Base-by-base conservation (phyloP, 1,284 basidiomycete genomes). In the Melampsora americana region DNA sequence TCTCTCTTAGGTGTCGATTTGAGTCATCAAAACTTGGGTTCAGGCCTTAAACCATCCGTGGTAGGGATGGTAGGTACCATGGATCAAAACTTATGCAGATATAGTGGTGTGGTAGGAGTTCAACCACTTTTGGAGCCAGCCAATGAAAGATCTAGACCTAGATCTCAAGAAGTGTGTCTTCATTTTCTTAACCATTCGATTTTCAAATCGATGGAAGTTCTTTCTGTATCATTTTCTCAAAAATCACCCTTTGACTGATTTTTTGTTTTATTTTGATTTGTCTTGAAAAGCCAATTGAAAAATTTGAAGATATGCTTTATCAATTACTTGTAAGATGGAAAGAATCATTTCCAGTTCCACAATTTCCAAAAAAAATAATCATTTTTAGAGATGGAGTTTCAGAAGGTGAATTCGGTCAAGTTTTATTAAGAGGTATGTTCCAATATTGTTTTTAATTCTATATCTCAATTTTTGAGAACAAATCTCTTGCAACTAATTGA, bases 371-470 rank as follows among this genome's bases (percentile, higher is more conserved):
- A 12, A 74, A 26, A 46, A 35, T 74, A 50, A 66, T 74, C 23
- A 66, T 74, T 12, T 74, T 74, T 59, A 56, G 72, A 46, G 72
- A 74, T 48, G 72, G 72, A 26, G 65, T 74, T 14, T 74, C 72
- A 5, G 72, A 74, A 39, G 72, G 72, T 28, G 72, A 74, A 32
- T 74, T 74, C 32, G 50, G 23, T 23, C 64, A 66, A 42, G 72
- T 74, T 26, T 56, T 74, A 20, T 50, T 66, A 23, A 66, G n/a
- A 14, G 72, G 72, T 74, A 14, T 16, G 70, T n/a, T 16, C 12
- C 32, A 12, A 62, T 30, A 20, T 30, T n/a, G n/a, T n/a, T n/a
- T n/a, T n/a, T n/a, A 28, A 30, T 12, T 30, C 30, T 32, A 5
- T 14, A 59, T 7, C 30, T 26, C 30, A 26, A 32, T 12, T 3